Evolutionary conservation across 1,284 basidiomycete genomes (phyloP).

Genomic region (Trametes hirsuta): DNA sequence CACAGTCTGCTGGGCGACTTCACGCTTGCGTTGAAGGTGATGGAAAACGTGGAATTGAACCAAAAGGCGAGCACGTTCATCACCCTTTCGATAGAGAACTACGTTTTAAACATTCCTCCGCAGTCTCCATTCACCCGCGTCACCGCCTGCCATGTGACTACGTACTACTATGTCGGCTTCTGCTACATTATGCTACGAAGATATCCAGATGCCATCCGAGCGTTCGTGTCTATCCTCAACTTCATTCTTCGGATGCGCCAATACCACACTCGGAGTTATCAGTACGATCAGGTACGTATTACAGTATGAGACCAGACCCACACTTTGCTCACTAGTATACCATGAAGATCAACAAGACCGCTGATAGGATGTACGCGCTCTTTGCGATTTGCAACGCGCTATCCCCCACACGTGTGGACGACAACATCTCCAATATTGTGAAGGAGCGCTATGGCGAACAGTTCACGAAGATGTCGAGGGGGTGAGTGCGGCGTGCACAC

Average conservation of each 20-base stretch:
- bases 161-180: constrained; percentile 95
- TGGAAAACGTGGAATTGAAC: constrained; percentile 91
- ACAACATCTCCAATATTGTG: constrained; percentile 92
- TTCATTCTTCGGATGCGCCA: constrained; percentile 92
- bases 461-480: constrained; percentile 82
- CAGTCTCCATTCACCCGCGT: constrained; percentile 87
- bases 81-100: background rate
- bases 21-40: constrained; percentile 92
- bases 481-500: constrained; percentile 47
- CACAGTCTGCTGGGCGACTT: constrained; percentile 97
- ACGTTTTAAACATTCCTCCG: background rate
- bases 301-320: background rate
- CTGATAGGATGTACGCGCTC: constrained; percentile 96
- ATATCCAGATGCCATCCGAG: constrained; percentile 93
- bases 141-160: constrained; percentile 93
- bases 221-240: constrained; percentile 92
- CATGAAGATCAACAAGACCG: constrained; percentile 90
- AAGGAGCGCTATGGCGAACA: constrained; percentile 95
- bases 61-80: constrained; percentile 59
- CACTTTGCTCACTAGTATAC: background rate
- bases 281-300: constrained; percentile 84
- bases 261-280: constrained; percentile 95
- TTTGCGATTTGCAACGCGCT: constrained; percentile 93
- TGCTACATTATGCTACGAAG: constrained; percentile 95
- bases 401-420: constrained; percentile 89